phyloP scores from a whole-genome alignment of 495 filamentous ascomycete genomes.

The Trichoderma gamsii region DNA sequence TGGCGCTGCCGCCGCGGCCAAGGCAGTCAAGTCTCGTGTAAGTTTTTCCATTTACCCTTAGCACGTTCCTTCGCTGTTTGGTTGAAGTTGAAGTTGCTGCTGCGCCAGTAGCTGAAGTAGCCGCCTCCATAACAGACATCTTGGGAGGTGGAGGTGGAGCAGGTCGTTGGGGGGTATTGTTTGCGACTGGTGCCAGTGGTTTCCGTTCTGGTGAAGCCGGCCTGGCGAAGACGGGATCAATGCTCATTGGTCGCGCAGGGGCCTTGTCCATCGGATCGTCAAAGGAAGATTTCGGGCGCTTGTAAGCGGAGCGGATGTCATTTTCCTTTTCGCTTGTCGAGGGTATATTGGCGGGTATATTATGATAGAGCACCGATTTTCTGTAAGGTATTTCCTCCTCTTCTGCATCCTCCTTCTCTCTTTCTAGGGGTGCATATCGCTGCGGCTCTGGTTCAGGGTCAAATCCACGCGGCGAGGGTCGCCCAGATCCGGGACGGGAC shows the following conservation, averaged over 20 bases:
- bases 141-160: slow-evolving; percentile 83
- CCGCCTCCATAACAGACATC: slow-evolving; percentile 90
- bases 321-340: slow-evolving; percentile 72
- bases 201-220: slow-evolving; percentile 55
- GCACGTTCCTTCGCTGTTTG: slow-evolving; percentile 67
- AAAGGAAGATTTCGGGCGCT: slow-evolving; percentile 56
- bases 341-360: slow-evolving; percentile 44
- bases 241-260: slow-evolving; percentile 35
- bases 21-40: slow-evolving; percentile 86
- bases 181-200: slow-evolving; percentile 63
- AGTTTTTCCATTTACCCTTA: slow-evolving; percentile 83
- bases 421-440: neutral
- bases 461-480: slow-evolving; percentile 19
- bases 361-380: slow-evolving; percentile 46
- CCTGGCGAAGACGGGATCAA: slow-evolving; percentile 24
- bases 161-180: slow-evolving; percentile 77
- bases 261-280: slow-evolving; percentile 57
- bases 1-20: slow-evolving; percentile 83
- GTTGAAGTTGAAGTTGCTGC: slow-evolving; percentile 59
- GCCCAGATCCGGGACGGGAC: slow-evolving; percentile 19
- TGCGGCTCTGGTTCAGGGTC: slow-evolving; percentile 13
- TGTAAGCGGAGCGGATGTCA: slow-evolving; percentile 70
- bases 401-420: slow-evolving; percentile 19
- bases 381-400: slow-evolving; percentile 47
- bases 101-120: slow-evolving; percentile 76